phyloP scores from a whole-genome alignment of 2,329 filamentous ascomycete species.

The Colletotrichum euphorbiae region DNA sequence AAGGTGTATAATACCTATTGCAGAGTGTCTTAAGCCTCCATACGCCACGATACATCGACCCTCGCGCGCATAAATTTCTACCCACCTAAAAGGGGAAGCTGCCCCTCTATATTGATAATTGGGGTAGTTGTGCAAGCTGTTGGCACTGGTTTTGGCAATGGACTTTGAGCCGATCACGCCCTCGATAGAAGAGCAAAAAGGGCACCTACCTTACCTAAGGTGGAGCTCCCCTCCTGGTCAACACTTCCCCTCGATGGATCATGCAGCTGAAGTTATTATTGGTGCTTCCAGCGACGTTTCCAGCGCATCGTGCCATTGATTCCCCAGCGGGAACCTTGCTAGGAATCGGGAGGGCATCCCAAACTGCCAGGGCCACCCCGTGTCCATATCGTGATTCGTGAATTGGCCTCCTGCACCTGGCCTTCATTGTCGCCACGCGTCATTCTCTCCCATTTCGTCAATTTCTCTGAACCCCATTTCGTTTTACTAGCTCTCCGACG shows the following conservation, averaged over 20 bases:
- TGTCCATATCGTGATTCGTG: conserved; percentile 35
- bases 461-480: background rate
- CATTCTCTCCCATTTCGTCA: conserved; percentile 25
- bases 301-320: background rate
- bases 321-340: conserved; percentile 7
- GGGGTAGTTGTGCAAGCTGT: no score
- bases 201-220: no score
- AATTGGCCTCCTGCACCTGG: conserved; percentile 22
- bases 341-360: background rate
- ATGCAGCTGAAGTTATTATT: background rate
- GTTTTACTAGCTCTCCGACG: conserved; percentile 11
- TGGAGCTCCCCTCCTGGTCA: conserved; percentile 23
- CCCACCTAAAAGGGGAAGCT: no score
- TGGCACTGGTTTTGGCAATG: no score
- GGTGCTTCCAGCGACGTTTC: conserved; percentile 23
- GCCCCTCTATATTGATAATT: no score
- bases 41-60: no score
- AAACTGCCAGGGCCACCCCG: conserved; percentile 19
- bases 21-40: no score
- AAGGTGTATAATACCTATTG: no score
- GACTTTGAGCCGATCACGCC: no score
- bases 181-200: no score
- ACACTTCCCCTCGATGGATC: background rate
- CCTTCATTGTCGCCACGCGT: conserved; percentile 33
- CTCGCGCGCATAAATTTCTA: no score